phyloP scores from a whole-genome alignment of 208 protist genomes.

The Leptomonas seymouri region DNA sequence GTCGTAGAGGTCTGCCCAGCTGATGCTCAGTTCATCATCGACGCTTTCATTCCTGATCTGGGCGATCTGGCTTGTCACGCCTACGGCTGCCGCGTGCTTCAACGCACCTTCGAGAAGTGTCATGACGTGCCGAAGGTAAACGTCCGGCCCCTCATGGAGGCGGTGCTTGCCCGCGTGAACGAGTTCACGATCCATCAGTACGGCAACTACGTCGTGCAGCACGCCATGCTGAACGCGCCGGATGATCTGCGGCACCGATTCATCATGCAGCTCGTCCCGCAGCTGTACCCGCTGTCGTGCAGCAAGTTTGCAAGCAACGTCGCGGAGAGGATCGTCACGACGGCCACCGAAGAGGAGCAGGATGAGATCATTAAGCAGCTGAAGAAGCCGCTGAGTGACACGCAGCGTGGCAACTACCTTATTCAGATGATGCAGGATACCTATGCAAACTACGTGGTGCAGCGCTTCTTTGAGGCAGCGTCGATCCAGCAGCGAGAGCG shows the following conservation, averaged over 20 bases:
- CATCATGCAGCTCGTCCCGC: conserved; percentile 63
- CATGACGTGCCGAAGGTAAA: conserved; percentile 48
- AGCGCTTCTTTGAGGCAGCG: conserved; percentile 93
- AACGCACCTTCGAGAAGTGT: conserved; percentile 94
- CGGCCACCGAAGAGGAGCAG: conserved; percentile 75
- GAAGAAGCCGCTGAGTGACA: conserved; percentile 44
- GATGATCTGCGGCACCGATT: conserved; percentile 80
- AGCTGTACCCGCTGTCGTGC: conserved; percentile 84
- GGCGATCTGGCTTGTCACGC: conserved; percentile 93
- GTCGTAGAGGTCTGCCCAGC: conserved; percentile 95
- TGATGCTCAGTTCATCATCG: conserved; percentile 92
- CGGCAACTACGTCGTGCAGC: conserved; percentile 99
- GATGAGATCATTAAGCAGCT: conserved; percentile 78
- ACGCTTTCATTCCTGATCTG: conserved; percentile 91
- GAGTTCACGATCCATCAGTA: conserved; percentile 96
- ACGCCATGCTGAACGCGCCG: conserved; percentile 94
- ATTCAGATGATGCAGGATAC: conserved; percentile 96
- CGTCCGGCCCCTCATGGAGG: conserved; percentile 85
- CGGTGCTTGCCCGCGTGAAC: conserved; percentile 81
- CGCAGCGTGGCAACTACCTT: conserved; percentile 72
- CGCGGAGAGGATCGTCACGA: conserved; percentile 95
- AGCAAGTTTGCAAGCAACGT: conserved; percentile 99
- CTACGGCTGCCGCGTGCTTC: conserved; percentile 99
- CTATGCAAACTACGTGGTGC: conserved; percentile 98
- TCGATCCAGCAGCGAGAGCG: conserved; percentile 50